Conservation (phyloP, 2,329 filamentous ascomycete genomes). For the Sclerotinia nivalis region DNA sequence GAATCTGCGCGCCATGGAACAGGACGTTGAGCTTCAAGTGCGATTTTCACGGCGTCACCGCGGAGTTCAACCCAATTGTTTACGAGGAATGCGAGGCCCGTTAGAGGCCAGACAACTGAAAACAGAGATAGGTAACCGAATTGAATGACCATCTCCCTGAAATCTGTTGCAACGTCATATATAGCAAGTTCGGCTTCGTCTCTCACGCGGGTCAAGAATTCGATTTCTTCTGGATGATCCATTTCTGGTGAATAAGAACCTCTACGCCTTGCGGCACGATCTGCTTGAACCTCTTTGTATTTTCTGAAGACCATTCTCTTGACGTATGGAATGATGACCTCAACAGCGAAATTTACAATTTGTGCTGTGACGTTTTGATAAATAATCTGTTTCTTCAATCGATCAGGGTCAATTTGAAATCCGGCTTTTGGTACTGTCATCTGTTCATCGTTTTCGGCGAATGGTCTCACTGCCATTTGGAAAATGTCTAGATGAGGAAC, state of each 20-base stretch:
- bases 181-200: slow-evolving; percentile 77
- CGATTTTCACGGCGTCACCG: slow-evolving; percentile 92
- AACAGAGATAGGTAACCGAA: slow-evolving; percentile 86
- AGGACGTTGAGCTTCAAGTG: slow-evolving; percentile 82
- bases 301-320: slow-evolving; percentile 79
- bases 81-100: slow-evolving; percentile 80
- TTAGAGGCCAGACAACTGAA: slow-evolving; percentile 93
- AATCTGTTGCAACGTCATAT: slow-evolving; percentile 89
- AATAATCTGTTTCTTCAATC: slow-evolving; percentile 88
- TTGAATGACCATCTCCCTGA: slow-evolving; percentile 91
- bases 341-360: slow-evolving; percentile 81
- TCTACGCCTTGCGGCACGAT: slow-evolving; percentile 57
- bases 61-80: slow-evolving; percentile 97
- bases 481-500: slow-evolving; percentile 87
- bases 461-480: slow-evolving; percentile 68
- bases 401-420: slow-evolving; percentile 80
- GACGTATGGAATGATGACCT: slow-evolving; percentile 80
- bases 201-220: slow-evolving; percentile 79
- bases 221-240: slow-evolving; percentile 74
- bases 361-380: slow-evolving; percentile 96
- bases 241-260: slow-evolving; percentile 45
- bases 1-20: slow-evolving; percentile 89
- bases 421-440: slow-evolving; percentile 56
- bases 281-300: slow-evolving; percentile 71
- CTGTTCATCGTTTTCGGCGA: slow-evolving; percentile 74